Percentiles rank a stretch among this genome's conserved stretches.
Evolutionary conservation across 169 alveolate species (phyloP).

Genomic region (Cryptosporidium meleagridis): DNA sequence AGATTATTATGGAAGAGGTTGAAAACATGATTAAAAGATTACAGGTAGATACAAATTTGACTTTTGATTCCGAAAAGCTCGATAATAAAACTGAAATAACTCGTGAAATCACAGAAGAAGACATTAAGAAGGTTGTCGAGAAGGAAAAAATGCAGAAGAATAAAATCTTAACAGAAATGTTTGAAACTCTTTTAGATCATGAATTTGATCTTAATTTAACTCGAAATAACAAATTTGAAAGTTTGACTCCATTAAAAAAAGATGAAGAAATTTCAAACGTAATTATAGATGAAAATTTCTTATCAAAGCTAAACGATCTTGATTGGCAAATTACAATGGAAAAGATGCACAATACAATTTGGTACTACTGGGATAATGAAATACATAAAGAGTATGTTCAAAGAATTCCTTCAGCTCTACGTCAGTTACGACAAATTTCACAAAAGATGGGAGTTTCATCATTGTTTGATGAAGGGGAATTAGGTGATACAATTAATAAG

Average conservation of each 20-base stretch:
- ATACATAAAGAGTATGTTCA: constrained; percentile 37
- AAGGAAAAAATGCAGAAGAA: constrained; percentile 9
- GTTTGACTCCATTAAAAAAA: constrained; percentile 27
- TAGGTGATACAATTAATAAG: constrained; percentile 33
- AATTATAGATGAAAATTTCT: constrained; percentile 23
- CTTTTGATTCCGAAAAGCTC: neutral
- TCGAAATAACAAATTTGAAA: constrained; percentile 4
- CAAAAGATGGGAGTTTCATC: constrained; percentile 37
- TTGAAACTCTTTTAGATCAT: constrained; percentile 32
- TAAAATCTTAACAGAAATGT: constrained; percentile 50
- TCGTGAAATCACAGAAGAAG: constrained; percentile 3
- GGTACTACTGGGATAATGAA: constrained; percentile 63
- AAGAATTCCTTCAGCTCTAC: constrained; percentile 39
- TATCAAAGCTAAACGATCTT: constrained; percentile 1
- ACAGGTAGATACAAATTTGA: neutral
- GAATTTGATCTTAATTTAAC: constrained; percentile 44
- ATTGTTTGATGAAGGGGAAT: constrained; percentile 30
- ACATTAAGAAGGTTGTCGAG: neutral
- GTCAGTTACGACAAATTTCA: constrained; percentile 49
- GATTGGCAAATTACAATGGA: constrained; percentile 74
- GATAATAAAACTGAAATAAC: neutral
- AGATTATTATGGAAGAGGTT: constrained; percentile 7
- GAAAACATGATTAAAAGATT: neutral
- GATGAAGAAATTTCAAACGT: constrained; percentile 19
- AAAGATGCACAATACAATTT: constrained; percentile 45